Evolutionary conservation across 257 asterid species (phyloP).

Genomic region (Hygrophila difformis): DNA sequence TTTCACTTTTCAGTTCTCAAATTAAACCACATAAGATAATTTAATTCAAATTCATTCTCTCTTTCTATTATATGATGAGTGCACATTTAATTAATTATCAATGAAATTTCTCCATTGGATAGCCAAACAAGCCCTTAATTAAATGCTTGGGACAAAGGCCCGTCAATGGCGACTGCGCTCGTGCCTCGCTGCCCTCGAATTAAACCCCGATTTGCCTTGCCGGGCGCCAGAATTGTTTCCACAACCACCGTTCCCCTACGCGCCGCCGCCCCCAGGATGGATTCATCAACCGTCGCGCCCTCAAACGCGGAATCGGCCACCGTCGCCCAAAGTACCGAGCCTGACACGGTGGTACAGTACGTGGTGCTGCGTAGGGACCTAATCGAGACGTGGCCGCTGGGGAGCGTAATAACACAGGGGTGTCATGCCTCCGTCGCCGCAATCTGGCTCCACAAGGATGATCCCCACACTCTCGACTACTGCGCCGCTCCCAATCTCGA

Average conservation of each 20-base stretch:
- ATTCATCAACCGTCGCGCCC: conserved; percentile 25
- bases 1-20: no score
- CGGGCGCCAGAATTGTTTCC: conserved; percentile 12
- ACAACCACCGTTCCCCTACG: conserved; percentile 13
- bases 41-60: no score
- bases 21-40: no score
- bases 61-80: no score
- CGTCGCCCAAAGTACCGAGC: conserved; percentile 16
- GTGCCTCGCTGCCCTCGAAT: conserved; percentile 22
- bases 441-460: conserved; percentile 64
- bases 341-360: conserved; percentile 70
- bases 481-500: conserved; percentile 69
- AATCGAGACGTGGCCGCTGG: conserved; percentile 86
- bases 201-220: conserved; percentile 10
- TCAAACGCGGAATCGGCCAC: conserved; percentile 16
- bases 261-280: conserved; percentile 38
- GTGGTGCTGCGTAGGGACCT: conserved; percentile 85
- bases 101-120: neutral
- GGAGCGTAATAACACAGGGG: conserved; percentile 88
- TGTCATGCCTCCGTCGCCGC: conserved; percentile 98
- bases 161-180: conserved; percentile 24
- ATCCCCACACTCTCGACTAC: conserved; percentile 49
- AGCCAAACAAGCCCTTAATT: neutral
- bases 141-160: neutral
- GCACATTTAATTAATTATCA: neutral